Evolutionary conservation across 441 rosid species (phyloP).

Genomic region (Eruca vesicaria): DNA sequence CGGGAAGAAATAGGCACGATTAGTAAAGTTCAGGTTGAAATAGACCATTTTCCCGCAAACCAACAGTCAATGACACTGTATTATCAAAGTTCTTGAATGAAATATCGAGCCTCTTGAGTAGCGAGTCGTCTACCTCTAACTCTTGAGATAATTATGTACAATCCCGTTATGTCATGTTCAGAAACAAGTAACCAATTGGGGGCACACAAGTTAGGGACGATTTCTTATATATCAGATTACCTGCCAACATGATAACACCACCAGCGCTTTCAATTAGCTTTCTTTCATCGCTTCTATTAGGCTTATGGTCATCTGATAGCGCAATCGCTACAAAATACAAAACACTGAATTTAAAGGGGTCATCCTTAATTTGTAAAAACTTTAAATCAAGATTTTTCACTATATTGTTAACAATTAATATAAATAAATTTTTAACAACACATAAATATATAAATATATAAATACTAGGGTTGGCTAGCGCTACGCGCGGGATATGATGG

Average conservation of each 20-base stretch:
- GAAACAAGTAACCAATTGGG: conserved; percentile 8
- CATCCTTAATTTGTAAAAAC: no score
- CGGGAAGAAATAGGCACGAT: no score
- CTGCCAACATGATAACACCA: conserved; percentile 98
- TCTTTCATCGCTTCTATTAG: conserved; percentile 96
- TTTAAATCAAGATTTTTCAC: no score
- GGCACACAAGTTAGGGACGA: neutral
- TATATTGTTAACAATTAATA: no score
- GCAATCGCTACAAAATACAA: conserved; percentile 66
- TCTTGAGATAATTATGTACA: neutral
- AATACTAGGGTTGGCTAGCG: no score
- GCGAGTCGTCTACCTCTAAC: neutral
- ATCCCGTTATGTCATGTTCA: conserved; percentile 9
- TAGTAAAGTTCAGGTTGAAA: no score
- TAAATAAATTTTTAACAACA: no score
- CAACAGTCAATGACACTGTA: neutral
- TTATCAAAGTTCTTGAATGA: no score
- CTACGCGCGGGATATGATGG: no score
- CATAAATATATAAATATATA: no score
- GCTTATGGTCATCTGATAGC: conserved; percentile 97
- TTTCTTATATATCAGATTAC: conserved; percentile 40
- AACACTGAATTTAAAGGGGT: neutral
- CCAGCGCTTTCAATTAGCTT: conserved; percentile 97
- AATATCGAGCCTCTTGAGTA: neutral
- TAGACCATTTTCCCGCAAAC: no score